Evolutionary conservation across 1,284 basidiomycete species (phyloP).

Genomic region (Agroathelia rolfsii): DNA sequence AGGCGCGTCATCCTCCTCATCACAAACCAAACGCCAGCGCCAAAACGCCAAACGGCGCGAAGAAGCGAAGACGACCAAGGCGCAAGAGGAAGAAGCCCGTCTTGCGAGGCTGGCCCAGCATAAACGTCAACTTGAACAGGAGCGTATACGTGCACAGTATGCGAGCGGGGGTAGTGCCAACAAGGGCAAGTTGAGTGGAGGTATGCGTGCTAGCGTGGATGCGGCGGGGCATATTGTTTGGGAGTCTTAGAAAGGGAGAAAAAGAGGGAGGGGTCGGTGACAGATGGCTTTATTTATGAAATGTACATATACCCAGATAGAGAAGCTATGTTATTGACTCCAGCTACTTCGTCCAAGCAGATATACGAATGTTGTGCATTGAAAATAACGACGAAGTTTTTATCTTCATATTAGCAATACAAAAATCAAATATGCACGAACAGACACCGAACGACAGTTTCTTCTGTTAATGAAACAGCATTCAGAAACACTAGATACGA

Average conservation of each 20-base stretch:
- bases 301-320: no score
- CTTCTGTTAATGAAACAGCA: no score
- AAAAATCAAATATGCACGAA: no score
- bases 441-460: no score
- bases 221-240: conserved; percentile 44
- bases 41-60: conserved; percentile 57
- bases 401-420: no score
- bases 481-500: no score
- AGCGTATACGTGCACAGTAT: conserved; percentile 42
- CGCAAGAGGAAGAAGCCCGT: conserved; percentile 42
- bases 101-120: conserved; percentile 44
- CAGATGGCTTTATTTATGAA: neutral
- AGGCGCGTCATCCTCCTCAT: conserved; percentile 26
- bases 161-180: conserved; percentile 13
- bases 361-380: no score
- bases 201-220: conserved; percentile 45
- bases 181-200: conserved; percentile 33
- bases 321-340: no score
- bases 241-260: conserved; percentile 25
- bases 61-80: conserved; percentile 45
- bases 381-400: no score
- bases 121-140: conserved; percentile 47
- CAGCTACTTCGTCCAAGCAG: no score
- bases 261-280: neutral
- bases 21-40: conserved; percentile 54